These are phyloP conservation scores for Venturia aucupariae DNA, from an alignment of 2,329 filamentous ascomycete genomes.

Conservation along the genomic window DNA sequence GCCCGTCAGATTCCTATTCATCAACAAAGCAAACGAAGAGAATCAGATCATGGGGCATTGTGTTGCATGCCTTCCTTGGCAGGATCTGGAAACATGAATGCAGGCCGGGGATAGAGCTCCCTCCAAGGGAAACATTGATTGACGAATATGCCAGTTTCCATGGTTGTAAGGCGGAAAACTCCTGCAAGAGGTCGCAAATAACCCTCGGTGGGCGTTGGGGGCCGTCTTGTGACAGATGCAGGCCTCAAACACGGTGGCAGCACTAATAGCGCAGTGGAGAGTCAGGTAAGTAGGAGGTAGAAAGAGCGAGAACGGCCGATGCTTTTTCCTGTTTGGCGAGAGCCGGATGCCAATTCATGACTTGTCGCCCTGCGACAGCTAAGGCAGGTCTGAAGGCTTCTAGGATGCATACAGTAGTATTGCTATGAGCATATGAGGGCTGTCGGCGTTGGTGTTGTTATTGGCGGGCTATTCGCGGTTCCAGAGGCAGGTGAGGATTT, in stretches of 20 bases:
- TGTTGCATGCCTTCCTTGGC: background rate
- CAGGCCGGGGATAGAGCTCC: background rate
- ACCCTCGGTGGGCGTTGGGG: background rate
- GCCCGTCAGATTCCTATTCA: background rate
- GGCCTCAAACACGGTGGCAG: background rate
- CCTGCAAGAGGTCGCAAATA: background rate
- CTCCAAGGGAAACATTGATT: background rate
- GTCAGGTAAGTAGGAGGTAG: background rate
- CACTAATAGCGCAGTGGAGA: background rate
- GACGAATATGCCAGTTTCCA: too few species aligned
- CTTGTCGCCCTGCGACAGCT: background rate
- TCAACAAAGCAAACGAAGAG: background rate
- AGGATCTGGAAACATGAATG: background rate
- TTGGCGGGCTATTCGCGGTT: constrained; percentile 3
- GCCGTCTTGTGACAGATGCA: background rate
- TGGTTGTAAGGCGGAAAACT: background rate
- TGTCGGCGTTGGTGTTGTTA: background rate
- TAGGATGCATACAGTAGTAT: background rate
- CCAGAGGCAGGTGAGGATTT: background rate
- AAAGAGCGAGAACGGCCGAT: background rate
- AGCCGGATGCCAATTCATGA: background rate
- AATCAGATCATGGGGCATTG: background rate
- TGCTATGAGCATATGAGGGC: background rate
- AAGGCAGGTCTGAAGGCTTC: background rate
- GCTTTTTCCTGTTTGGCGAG: background rate